phyloP scores from a whole-genome alignment of 352 stramenopile species.

The Paralagenidium karlingii region DNA sequence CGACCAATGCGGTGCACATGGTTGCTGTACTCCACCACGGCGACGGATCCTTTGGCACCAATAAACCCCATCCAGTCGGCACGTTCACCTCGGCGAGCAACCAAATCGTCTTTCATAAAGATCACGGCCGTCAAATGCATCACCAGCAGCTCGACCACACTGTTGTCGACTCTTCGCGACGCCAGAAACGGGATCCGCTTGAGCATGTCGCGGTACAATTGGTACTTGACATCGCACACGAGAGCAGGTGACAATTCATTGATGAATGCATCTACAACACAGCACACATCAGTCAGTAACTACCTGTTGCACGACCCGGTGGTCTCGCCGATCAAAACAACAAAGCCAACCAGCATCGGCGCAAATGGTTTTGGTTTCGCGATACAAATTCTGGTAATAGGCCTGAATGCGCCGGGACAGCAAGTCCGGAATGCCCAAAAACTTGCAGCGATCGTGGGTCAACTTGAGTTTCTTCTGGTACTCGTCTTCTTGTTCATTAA shows the following conservation, averaged over 20 bases:
- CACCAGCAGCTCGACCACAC: conserved; percentile 74
- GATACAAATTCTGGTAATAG: conserved; percentile 61
- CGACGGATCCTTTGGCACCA: conserved; percentile 48
- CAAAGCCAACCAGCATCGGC: conserved; percentile 40
- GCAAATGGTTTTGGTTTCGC: conserved; percentile 47
- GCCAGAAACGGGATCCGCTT: conserved; percentile 69
- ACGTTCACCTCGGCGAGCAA: conserved; percentile 64
- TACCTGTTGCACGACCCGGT: no score
- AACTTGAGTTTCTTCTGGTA: conserved; percentile 65
- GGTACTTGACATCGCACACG: conserved; percentile 67
- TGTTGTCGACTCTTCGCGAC: conserved; percentile 36
- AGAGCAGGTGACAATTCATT: conserved; percentile 56
- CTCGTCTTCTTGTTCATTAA: conserved; percentile 44
- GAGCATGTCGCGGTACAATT: conserved; percentile 67
- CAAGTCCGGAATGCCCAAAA: conserved; percentile 44
- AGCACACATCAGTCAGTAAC: no score
- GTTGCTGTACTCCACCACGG: conserved; percentile 39
- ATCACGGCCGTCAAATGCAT: conserved; percentile 56
- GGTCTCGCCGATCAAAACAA: no score
- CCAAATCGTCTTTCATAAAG: conserved; percentile 71
- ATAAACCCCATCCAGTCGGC: conserved; percentile 80
- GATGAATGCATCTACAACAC: conserved; percentile 70
- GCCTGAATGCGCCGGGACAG: conserved; percentile 36
- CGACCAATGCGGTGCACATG: conserved; percentile 32
- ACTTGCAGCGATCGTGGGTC: conserved; percentile 46